Percentiles rank a stretch among this genome's conserved stretches.
Conservation (phyloP, 179 eudicot genomes). For the Heliamphora pulchella region DNA sequence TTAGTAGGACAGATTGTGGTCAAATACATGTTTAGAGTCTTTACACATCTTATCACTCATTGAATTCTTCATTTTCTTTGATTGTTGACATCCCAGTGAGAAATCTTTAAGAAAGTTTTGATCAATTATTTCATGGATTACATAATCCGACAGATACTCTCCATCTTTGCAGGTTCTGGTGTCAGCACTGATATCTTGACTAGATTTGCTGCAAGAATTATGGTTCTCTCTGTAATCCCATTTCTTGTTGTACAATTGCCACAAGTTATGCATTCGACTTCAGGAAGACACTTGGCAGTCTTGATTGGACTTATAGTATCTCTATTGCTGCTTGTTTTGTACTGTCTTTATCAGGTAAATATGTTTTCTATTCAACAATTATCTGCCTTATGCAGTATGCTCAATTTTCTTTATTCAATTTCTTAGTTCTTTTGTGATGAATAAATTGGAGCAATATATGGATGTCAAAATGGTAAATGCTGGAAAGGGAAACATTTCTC, state of each 20-base stretch:
- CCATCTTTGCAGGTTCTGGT: slow-evolving; percentile 36
- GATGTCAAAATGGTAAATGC: not conserved
- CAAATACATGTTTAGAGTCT: not conserved
- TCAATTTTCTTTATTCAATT: not conserved
- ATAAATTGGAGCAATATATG: not conserved
- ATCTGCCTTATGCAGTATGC: not conserved
- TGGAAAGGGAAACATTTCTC: too few relatives aligned
- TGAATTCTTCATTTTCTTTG: not conserved
- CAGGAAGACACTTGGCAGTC: slow-evolving; percentile 42
- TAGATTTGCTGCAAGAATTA: slow-evolving; percentile 43
- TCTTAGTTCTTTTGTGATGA: not conserved
- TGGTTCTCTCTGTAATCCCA: slow-evolving; percentile 42
- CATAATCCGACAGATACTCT: not conserved
- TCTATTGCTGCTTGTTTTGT: slow-evolving; percentile 29
- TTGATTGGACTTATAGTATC: slow-evolving; percentile 44
- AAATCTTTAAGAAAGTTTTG: too few relatives aligned
- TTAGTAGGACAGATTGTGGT: not conserved
- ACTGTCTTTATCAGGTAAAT: slow-evolving; percentile 50
- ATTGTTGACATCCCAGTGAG: not conserved
- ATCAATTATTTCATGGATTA: not conserved
- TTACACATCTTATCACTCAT: not conserved
- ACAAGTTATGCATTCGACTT: slow-evolving; percentile 32
- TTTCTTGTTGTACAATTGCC: slow-evolving; percentile 47
- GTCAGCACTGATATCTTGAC: slow-evolving; percentile 43
- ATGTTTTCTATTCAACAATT: not conserved